A percentile compares a stretch with the other conserved stretches of the same genome.
Conservation (phyloP, 495 filamentous ascomycete genomes). For the Penicillium macrosclerotiorum region DNA sequence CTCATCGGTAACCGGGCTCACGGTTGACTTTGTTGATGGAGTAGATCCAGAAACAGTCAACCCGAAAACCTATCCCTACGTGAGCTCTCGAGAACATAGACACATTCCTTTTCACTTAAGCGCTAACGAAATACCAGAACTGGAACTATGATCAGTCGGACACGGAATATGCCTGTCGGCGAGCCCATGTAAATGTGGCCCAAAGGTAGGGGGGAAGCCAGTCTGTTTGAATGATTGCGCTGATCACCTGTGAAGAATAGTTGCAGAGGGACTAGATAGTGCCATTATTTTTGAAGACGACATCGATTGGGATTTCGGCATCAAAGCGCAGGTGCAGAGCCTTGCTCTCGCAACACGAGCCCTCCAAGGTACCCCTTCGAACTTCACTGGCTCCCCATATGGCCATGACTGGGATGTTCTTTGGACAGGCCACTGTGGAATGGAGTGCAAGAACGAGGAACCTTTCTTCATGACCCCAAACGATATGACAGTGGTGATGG, state of each 20-base stretch:
- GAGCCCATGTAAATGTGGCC: too few species aligned
- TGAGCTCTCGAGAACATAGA: too few species aligned
- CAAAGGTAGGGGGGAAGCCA: too few species aligned
- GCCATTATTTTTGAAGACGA: conserved; percentile 54
- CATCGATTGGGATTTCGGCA: conserved; percentile 49
- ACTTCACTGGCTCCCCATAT: conserved; percentile 33
- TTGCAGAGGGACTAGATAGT: conserved; percentile 9
- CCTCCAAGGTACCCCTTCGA: conserved; percentile 9
- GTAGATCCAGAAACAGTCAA: too few species aligned
- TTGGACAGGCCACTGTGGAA: conserved; percentile 53
- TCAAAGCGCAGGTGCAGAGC: conserved; percentile 47
- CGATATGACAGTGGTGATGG: conserved; percentile 7
- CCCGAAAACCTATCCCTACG: too few species aligned
- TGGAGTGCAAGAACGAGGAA: conserved; percentile 14
- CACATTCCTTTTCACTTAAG: too few species aligned
- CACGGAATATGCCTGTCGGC: too few species aligned
- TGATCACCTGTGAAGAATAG: too few species aligned
- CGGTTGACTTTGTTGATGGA: too few species aligned
- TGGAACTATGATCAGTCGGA: too few species aligned
- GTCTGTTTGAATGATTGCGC: too few species aligned
- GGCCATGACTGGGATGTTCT: conserved; percentile 56
- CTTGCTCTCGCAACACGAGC: conserved; percentile 22
- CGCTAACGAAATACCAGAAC: too few species aligned
- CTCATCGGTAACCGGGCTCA: not conserved
- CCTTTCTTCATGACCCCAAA: conserved; percentile 17